Base-by-base conservation (phyloP, 176 grass and related monocot genomes). In the Calamus simplicifolius region DNA sequence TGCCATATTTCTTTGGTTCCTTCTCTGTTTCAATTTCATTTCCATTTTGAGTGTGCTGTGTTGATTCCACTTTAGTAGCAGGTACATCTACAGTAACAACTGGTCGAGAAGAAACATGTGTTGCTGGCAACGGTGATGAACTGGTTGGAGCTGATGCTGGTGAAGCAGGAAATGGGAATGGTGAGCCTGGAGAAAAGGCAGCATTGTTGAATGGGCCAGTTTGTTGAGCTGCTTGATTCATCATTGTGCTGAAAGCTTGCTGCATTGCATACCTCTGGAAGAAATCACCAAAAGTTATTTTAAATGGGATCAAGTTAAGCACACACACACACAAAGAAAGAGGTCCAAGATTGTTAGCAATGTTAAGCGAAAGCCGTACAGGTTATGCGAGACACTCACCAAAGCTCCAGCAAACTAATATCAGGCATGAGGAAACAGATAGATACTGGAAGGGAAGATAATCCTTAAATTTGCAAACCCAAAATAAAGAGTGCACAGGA, bases 181-280 rank as follows among this genome's bases (percentile, higher is more conserved):
- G 81, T 27, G 67, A 73, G 69, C 80, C 85, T 5, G 69, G 60
- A 18, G 78, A 63, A 75, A 89, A 98, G 35, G 74, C 27, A 49
- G 63, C 35, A 69, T 78, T 93, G 73, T 72, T 73, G 63, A 64
- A 84, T 49, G 71, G 69, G 19, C 51, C 51, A 52, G 56, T 63
- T 52, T 65, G 61, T 71, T 74, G 68, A 62, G 81, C 77, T 71
- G 88, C 48, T 51, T 92, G 88, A 63, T 73, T 73, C 94, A 98
- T 98, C 94, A 98, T 93, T 56, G 88, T 83, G 52, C 89, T 98
- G 51, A 98, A 79, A 73, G 85, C 88, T 85, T 98, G 94, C 50
- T 98, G 67, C 67, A 98, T 69, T 56, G 89, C 89, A 54, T 85
- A 80, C 73, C 28, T 83, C 89, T 95, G 75, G 59, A 71, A 65